phyloP scores from a whole-genome alignment of 2,329 filamentous ascomycete species.

The Xylaria arbuscula region DNA sequence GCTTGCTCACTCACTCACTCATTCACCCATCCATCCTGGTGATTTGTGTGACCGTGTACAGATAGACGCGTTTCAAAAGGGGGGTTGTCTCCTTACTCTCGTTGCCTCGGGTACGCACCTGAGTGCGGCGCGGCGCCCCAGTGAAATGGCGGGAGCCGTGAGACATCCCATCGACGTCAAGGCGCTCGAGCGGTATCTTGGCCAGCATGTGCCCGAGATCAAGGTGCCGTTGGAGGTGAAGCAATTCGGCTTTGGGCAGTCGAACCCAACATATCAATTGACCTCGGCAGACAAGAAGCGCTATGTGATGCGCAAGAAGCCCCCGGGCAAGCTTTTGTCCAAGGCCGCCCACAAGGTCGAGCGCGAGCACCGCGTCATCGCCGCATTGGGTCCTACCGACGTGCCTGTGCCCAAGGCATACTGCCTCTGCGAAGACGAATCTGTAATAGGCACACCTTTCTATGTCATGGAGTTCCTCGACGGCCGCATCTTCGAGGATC shows the following conservation, averaged over 20 bases:
- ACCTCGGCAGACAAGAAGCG: conserved; percentile 75
- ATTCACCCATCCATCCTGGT: neutral
- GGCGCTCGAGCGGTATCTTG: conserved; percentile 82
- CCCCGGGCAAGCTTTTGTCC: conserved; percentile 91
- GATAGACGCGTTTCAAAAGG: neutral
- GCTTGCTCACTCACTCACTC: conserved; percentile 5
- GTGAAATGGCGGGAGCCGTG: conserved; percentile 86
- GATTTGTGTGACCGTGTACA: neutral
- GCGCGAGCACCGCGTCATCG: conserved; percentile 91
- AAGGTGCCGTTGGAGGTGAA: conserved; percentile 86
- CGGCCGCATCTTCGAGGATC: conserved; percentile 92
- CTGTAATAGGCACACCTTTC: conserved; percentile 87
- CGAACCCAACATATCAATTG: conserved; percentile 95
- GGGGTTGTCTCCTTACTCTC: neutral
- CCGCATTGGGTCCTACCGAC: conserved; percentile 79
- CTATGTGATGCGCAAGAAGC: conserved; percentile 97
- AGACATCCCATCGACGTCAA: conserved; percentile 89
- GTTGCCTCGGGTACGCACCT: neutral
- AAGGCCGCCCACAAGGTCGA: conserved; percentile 97
- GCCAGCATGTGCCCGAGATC: conserved; percentile 82
- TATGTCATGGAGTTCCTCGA: conserved; percentile 98
- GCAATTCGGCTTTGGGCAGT: conserved; percentile 98
- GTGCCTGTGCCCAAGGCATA: conserved; percentile 88
- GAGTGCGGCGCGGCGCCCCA: conserved; percentile 68
- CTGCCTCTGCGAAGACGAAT: conserved; percentile 84